Evolutionary conservation across 257 asterid species (phyloP), one percentile per base, ranked within the genome.

Genomic region (Cynanchum wilfordii): DNA sequence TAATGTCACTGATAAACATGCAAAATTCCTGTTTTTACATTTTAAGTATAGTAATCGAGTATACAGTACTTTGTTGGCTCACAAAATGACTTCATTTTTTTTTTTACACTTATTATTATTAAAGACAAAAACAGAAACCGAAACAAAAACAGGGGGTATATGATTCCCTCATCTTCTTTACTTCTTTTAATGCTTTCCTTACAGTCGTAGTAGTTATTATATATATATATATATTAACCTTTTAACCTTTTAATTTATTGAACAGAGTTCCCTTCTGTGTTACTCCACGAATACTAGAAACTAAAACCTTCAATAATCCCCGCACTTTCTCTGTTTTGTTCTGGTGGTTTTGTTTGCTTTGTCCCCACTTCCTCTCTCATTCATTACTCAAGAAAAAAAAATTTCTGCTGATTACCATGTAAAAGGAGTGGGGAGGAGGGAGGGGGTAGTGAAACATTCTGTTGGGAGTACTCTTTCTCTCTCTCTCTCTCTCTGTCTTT

Each of bases 101-200:
- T 38, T 38, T 38, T 38, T 38, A 38, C 44, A 38, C 47, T 7
- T 42, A 40, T 33, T 33, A 33, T 33, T 3, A 42, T 42, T 42
- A 10, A 42, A 42, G 47, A 42, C 47, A 42, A 7, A 42, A 38
- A 38, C 44, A 38, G 44, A 38, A 38, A 38, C 44, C 68, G 17
- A 84, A 88, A 81, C 89, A 81, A 79, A 68, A 66, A 76, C 75
- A 86, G 83, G 73, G 83, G 71, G 84, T 86, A 81, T 81, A 71
- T 68, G 82, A 60, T 86, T 65, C 80, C 58, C 51, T 71, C 66
- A 1, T 54, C 69, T 51, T 40, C 36, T 65, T 73, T 62, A 3
- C 29, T 11, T 60, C 15, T 73, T 42, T 60, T 54, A 20, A 11
- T 27, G 1, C 22, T 57, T 58, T 68, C 40, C 44, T 73, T 62